These are phyloP conservation scores for Stachybotrys elegans DNA, from an alignment of 2,329 filamentous ascomycete species.

Conservation along the genomic window DNA sequence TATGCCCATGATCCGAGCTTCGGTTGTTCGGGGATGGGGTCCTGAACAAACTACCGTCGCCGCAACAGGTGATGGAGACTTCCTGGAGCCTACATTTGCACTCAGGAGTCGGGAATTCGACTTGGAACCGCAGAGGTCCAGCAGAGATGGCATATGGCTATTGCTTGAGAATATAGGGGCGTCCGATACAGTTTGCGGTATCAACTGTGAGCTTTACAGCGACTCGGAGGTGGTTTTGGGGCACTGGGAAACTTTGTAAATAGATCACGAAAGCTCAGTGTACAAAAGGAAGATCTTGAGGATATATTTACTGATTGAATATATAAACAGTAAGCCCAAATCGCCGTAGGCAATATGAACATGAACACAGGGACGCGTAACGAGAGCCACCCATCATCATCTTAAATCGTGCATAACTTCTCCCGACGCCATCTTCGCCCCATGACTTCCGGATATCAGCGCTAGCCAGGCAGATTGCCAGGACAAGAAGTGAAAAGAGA, in stretches of 20 bases:
- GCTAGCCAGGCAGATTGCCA: too few species aligned
- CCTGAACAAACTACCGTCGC: conserved; percentile 62
- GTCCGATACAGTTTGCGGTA: conserved; percentile 30
- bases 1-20: conserved; percentile 59
- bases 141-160: conserved; percentile 63
- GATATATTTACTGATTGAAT: too few species aligned
- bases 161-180: conserved; percentile 76
- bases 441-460: too few species aligned
- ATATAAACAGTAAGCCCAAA: too few species aligned
- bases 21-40: conserved; percentile 67
- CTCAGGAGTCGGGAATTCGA: conserved; percentile 72
- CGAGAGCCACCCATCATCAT: too few species aligned
- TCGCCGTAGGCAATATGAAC: too few species aligned
- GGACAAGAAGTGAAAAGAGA: too few species aligned
- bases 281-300: too few species aligned
- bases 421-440: too few species aligned
- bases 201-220: conserved; percentile 49
- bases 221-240: conserved; percentile 40
- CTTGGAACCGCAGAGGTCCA: conserved; percentile 58
- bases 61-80: conserved; percentile 66
- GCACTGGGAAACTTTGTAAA: conserved; percentile 32
- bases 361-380: too few species aligned
- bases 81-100: conserved; percentile 60
- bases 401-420: too few species aligned
- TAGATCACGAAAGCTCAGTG: too few species aligned